A percentile compares a stretch with the other conserved stretches of the same genome.
phyloP scores from a whole-genome alignment of 106 monocot species.

The Apostasia ramifera region DNA sequence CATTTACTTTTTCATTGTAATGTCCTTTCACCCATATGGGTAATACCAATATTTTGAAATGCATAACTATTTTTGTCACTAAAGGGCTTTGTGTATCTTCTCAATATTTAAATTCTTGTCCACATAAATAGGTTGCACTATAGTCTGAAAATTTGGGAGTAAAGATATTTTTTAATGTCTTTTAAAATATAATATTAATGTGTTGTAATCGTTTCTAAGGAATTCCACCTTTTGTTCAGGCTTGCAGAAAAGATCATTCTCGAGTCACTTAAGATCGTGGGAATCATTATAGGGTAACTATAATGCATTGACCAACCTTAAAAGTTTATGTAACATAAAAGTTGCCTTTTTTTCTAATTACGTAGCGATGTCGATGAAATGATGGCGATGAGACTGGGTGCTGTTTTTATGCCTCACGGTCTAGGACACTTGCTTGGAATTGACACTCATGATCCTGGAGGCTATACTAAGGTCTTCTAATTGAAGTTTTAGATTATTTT shows the following conservation, averaged over 20 bases:
- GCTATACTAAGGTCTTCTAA: slow-evolving; percentile 61
- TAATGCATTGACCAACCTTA: not conserved
- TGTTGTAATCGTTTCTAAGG: too few relatives aligned
- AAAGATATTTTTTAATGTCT: too few relatives aligned
- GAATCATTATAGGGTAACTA: slow-evolving; percentile 65
- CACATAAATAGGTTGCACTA: too few relatives aligned
- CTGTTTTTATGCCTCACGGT: slow-evolving; percentile 97
- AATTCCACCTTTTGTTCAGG: slow-evolving; percentile 24
- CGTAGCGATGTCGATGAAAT: slow-evolving; percentile 79
- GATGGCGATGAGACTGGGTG: slow-evolving; percentile 81
- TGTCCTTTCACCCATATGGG: too few relatives aligned
- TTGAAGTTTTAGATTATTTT: too few relatives aligned
- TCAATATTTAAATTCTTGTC: too few relatives aligned
- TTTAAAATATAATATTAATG: too few relatives aligned
- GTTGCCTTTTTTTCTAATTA: slow-evolving; percentile 1
- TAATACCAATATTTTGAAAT: too few relatives aligned
- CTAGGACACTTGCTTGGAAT: slow-evolving; percentile 96
- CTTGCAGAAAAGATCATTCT: slow-evolving; percentile 88
- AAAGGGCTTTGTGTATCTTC: too few relatives aligned
- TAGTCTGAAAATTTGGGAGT: too few relatives aligned
- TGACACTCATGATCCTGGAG: slow-evolving; percentile 99
- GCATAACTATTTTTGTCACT: too few relatives aligned
- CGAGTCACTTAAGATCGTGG: slow-evolving; percentile 45
- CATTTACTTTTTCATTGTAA: too few relatives aligned
- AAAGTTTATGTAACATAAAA: not conserved